Evolutionary conservation across 352 stramenopile genomes (phyloP).

Genomic region (Phytophthora sp.): DNA sequence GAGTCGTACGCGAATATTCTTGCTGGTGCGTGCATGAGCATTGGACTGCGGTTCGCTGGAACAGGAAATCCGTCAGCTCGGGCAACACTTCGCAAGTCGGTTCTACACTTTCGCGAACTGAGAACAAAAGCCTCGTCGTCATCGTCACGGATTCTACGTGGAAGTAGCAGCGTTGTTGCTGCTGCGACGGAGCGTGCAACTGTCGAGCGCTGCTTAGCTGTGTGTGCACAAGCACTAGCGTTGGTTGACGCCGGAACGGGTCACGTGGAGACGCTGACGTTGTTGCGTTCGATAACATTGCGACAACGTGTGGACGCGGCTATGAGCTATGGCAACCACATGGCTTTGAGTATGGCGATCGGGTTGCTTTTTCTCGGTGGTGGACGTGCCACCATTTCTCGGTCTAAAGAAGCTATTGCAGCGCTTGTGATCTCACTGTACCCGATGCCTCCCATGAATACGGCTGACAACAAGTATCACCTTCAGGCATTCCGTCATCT

Average conservation of each 20-base stretch:
- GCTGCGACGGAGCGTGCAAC: conserved; percentile 82
- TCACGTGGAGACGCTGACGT: conserved; percentile 91
- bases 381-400: conserved; percentile 93
- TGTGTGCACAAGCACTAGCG: conserved; percentile 91
- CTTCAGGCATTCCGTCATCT: conserved; percentile 91
- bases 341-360: conserved; percentile 94
- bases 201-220: conserved; percentile 94
- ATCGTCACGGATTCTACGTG: conserved; percentile 34
- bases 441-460: conserved; percentile 92
- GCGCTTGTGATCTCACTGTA: conserved; percentile 95
- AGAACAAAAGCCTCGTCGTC: conserved; percentile 50
- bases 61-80: conserved; percentile 69
- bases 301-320: conserved; percentile 78
- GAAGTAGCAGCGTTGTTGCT: conserved; percentile 57
- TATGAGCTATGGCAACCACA: conserved; percentile 96
- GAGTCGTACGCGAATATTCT: conserved; percentile 96
- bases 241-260: conserved; percentile 97
- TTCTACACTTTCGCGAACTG: conserved; percentile 83
- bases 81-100: conserved; percentile 62
- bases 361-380: conserved; percentile 97
- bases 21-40: conserved; percentile 94
- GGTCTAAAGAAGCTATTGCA: conserved; percentile 91
- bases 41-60: conserved; percentile 95
- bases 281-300: conserved; percentile 91
- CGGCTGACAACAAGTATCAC: conserved; percentile 95